Percentiles rank a stretch among this genome's conserved stretches.
Evolutionary conservation across 768 basidiomycete species (phyloP).

Genomic region (Lactifluus echinatus): DNA sequence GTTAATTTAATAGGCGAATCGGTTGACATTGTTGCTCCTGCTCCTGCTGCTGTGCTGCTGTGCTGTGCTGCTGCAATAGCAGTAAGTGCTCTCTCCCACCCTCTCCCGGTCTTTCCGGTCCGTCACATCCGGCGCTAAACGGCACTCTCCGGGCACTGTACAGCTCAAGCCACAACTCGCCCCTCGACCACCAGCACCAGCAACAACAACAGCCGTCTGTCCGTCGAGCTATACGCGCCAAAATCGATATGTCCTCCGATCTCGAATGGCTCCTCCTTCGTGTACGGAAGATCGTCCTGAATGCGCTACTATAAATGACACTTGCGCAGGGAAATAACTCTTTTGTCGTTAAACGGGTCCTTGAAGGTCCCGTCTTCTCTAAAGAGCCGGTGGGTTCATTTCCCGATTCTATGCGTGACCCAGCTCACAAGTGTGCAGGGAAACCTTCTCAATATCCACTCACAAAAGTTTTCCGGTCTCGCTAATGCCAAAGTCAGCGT

Average conservation of each 20-base stretch:
- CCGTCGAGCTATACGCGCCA: too few species aligned
- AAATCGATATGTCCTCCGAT: conserved; percentile 46
- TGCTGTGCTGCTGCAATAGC: too few species aligned
- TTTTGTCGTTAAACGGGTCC: conserved; percentile 71
- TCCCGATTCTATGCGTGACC: not conserved
- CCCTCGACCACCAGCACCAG: not conserved
- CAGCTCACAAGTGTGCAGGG: conserved; percentile 39
- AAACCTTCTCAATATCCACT: conserved; percentile 81
- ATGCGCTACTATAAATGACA: not conserved
- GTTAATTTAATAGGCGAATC: too few species aligned
- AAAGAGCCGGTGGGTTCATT: conserved; percentile 61
- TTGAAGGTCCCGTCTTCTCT: conserved; percentile 72
- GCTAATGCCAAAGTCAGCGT: conserved; percentile 66
- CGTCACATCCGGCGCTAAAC: not conserved
- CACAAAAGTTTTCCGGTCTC: conserved; percentile 87
- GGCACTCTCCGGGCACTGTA: conserved; percentile 14
- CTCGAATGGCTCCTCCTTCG: conserved; percentile 92
- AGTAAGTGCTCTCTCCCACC: too few species aligned
- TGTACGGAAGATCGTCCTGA: conserved; percentile 37
- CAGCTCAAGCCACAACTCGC: not conserved
- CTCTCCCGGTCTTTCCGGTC: not conserved
- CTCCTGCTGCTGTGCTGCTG: too few species aligned
- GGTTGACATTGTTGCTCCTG: too few species aligned
- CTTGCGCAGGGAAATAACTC: conserved; percentile 65
- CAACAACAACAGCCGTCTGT: not conserved